Evolutionary conservation across 345 rosid genomes (phyloP).

Genomic region (Populus alba): DNA sequence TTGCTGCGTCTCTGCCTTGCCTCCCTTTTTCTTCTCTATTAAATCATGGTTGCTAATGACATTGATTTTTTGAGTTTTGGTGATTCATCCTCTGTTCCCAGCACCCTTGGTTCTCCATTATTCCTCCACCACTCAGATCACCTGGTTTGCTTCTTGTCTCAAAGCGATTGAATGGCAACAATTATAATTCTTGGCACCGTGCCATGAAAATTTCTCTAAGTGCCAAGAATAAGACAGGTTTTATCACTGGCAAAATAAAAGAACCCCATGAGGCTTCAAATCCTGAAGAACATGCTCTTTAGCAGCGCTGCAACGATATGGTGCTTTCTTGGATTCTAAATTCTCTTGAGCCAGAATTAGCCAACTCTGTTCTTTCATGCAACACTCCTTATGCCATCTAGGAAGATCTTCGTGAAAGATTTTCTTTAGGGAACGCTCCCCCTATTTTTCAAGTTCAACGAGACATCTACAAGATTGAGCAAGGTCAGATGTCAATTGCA

Average conservation of each 20-base stretch:
- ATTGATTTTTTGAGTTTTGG: too few relatives aligned
- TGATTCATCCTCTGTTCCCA: too few relatives aligned
- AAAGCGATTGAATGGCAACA: too few relatives aligned
- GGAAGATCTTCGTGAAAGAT: not conserved
- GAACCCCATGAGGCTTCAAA: not conserved
- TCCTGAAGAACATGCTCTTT: not conserved
- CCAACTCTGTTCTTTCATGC: not conserved
- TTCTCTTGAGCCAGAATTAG: not conserved
- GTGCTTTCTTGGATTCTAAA: not conserved
- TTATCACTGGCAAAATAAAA: not conserved
- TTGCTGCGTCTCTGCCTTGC: too few relatives aligned
- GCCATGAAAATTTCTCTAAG: not conserved
- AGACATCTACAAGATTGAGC: not conserved
- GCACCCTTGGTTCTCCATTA: too few relatives aligned
- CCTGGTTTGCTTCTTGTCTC: too few relatives aligned
- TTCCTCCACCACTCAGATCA: too few relatives aligned
- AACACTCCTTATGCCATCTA: not conserved
- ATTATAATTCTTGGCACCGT: too few relatives aligned
- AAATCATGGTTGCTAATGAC: too few relatives aligned
- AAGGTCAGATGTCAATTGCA: not conserved
- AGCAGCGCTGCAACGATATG: not conserved
- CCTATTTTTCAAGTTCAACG: not conserved
- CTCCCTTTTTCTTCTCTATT: too few relatives aligned
- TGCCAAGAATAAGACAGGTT: not conserved
- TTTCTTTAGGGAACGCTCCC: not conserved